Evolutionary conservation across 2,329 filamentous ascomycete species (phyloP).

Genomic region (Triangularia setosa): DNA sequence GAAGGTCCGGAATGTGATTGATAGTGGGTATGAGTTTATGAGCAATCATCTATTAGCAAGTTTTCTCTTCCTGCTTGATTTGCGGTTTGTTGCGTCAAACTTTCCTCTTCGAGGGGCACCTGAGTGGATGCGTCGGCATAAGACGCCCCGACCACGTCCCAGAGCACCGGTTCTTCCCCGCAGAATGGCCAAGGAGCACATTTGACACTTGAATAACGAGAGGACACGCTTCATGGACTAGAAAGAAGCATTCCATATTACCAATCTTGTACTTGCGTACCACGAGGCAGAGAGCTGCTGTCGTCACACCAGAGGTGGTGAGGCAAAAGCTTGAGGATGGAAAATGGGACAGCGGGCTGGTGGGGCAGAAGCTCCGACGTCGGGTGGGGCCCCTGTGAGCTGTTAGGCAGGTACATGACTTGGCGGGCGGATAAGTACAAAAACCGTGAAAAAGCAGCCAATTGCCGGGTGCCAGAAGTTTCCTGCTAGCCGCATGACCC

Average conservation of each 20-base stretch:
- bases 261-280: neutral
- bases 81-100: neutral
- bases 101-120: neutral
- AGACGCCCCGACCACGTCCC: neutral
- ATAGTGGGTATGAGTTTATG: too few relatives aligned
- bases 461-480: neutral
- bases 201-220: neutral
- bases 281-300: neutral
- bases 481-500: neutral
- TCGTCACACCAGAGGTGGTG: neutral
- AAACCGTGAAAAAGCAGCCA: neutral
- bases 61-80: neutral
- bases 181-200: neutral
- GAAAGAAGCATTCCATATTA: neutral
- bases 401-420: conserved; percentile 4
- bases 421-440: neutral
- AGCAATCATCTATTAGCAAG: too few relatives aligned
- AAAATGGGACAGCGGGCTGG: neutral
- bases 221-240: neutral
- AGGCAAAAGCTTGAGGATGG: neutral
- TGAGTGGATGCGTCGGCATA: neutral
- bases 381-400: conserved; percentile 12
- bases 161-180: neutral
- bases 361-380: conserved; percentile 14
- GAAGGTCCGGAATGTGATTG: too few relatives aligned